These are phyloP conservation scores for Cladophialophora yegresii DNA, from an alignment of 2,329 filamentous ascomycete species.

Conservation along the genomic window DNA sequence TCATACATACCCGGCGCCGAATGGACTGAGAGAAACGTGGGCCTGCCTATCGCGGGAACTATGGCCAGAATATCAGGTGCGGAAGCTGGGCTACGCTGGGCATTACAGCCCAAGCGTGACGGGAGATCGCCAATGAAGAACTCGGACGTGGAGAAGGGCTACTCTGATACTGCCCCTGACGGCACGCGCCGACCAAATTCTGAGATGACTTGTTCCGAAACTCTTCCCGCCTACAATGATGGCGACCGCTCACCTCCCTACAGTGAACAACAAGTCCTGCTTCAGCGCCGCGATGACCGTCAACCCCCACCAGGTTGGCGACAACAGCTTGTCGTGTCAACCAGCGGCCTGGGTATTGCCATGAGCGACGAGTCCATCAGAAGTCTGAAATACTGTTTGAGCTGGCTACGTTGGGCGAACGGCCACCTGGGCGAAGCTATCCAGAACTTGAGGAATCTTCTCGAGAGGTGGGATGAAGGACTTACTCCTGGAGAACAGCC, in stretches of 20 bases:
- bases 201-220: conserved; percentile 58
- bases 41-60: conserved; percentile 77
- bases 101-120: conserved; percentile 57
- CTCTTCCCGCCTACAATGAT: conserved; percentile 81
- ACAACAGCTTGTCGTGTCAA: conserved; percentile 82
- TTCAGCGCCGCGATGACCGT: conserved; percentile 37
- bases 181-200: conserved; percentile 24
- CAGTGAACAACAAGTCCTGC: conserved; percentile 29
- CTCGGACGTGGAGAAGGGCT: conserved; percentile 35
- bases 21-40: conserved; percentile 84
- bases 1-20: conserved; percentile 88
- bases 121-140: conserved; percentile 19
- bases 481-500: conserved; percentile 39
- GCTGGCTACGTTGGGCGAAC: conserved; percentile 78
- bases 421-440: conserved; percentile 76
- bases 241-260: conserved; percentile 44
- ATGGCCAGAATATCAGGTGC: conserved; percentile 85
- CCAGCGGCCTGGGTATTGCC: conserved; percentile 84
- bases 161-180: conserved; percentile 23
- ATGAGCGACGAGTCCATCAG: conserved; percentile 86
- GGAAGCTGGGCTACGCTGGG: conserved; percentile 82
- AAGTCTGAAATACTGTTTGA: conserved; percentile 80
- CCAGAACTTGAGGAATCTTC: conserved; percentile 68
- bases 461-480: conserved; percentile 77
- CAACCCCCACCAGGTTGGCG: conserved; percentile 63